Evolutionary conservation across 2,329 filamentous ascomycete species (phyloP).

Genomic region (Cladosporium sp.): DNA sequence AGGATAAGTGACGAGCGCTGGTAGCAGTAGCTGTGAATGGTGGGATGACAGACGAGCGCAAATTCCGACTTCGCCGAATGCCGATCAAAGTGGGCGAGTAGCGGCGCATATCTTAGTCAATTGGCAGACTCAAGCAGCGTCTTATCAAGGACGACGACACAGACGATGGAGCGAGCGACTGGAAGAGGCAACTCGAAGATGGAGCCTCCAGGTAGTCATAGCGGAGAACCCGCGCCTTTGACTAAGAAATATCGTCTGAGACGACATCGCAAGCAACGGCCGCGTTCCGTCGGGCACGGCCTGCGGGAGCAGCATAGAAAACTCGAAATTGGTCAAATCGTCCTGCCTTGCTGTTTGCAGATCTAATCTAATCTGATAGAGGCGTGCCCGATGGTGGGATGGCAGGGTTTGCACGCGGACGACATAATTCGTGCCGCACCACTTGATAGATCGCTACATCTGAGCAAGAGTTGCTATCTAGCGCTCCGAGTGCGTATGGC

Average conservation of each 20-base stretch:
- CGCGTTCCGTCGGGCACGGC: constrained; percentile 1
- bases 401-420: too few relatives aligned
- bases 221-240: neutral
- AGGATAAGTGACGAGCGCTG: neutral
- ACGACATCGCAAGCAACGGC: neutral
- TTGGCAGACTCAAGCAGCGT: neutral
- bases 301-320: neutral
- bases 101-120: neutral
- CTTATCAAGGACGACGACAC: neutral
- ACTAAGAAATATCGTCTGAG: neutral
- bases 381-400: too few relatives aligned
- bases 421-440: too few relatives aligned
- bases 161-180: constrained; percentile 1
- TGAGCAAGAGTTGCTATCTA: too few relatives aligned
- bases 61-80: constrained; percentile 12
- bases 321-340: neutral
- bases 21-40: neutral
- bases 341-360: neutral
- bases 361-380: neutral
- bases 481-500: too few relatives aligned
- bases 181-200: neutral
- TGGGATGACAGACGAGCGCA: constrained; percentile 1
- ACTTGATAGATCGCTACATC: too few relatives aligned
- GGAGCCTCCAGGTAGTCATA: neutral
- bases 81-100: constrained; percentile 6